Conservation (phyloP, 2,329 filamentous ascomycete species). For the Mariannaea elegans region DNA sequence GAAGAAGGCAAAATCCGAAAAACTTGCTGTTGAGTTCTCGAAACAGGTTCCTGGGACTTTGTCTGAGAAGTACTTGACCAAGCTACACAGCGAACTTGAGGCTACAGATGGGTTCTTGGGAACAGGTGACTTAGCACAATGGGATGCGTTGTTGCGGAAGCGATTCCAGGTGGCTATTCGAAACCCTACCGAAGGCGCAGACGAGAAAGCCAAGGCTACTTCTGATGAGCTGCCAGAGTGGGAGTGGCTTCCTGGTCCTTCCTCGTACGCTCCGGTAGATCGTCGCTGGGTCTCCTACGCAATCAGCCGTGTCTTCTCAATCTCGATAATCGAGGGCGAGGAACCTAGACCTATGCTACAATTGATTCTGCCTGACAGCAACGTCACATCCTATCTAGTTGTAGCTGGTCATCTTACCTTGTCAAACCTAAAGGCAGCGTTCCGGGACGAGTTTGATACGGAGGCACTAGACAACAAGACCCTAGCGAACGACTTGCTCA, state of each 20-base stretch:
- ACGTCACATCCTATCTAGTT: conserved; percentile 66
- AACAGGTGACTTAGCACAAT: conserved; percentile 55
- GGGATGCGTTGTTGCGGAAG: conserved; percentile 59
- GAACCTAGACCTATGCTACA: conserved; percentile 44
- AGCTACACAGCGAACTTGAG: conserved; percentile 55
- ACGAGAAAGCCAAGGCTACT: conserved; percentile 33
- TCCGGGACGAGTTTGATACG: conserved; percentile 57
- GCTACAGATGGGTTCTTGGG: conserved; percentile 59
- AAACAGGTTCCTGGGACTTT: conserved; percentile 58
- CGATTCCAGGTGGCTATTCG: conserved; percentile 57
- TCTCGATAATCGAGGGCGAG: conserved; percentile 55
- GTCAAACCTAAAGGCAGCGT: conserved; percentile 66
- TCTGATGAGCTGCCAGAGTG: conserved; percentile 54
- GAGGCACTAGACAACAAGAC: conserved; percentile 56
- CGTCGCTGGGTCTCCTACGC: conserved; percentile 71
- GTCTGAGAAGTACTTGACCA: conserved; percentile 58
- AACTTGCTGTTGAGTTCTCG: conserved; percentile 45
- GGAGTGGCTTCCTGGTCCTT: conserved; percentile 56
- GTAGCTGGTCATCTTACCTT: conserved; percentile 68
- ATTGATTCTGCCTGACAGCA: conserved; percentile 59
- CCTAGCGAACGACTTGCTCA: conserved; percentile 68
- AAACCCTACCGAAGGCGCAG: conserved; percentile 27
- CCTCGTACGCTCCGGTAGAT: conserved; percentile 65
- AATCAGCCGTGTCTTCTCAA: conserved; percentile 69
- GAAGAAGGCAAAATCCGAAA: conserved; percentile 46